Percentiles rank a stretch among this genome's conserved stretches.
Evolutionary conservation across 768 basidiomycete species (phyloP).

Genomic region (Psilocybe cubensis): DNA sequence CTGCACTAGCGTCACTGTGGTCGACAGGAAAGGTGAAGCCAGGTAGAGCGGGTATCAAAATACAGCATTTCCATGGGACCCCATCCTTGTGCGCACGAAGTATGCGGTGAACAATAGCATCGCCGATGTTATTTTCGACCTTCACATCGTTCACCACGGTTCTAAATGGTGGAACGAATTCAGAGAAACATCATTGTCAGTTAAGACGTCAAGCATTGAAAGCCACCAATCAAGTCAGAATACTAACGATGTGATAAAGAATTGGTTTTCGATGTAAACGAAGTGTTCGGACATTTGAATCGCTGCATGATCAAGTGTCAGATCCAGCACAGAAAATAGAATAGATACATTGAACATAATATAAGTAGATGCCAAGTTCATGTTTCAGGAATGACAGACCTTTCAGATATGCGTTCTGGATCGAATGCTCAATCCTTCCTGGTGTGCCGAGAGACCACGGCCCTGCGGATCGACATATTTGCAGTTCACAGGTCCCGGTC

Average conservation of each 20-base stretch:
- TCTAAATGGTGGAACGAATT: conserved; percentile 36
- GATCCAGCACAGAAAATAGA: conserved; percentile 2
- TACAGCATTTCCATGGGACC: conserved; percentile 89
- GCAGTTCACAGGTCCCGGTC: conserved; percentile 95
- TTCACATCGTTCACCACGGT: conserved; percentile 84
- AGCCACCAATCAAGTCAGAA: not conserved
- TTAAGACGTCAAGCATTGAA: not conserved
- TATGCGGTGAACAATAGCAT: conserved; percentile 90
- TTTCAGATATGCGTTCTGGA: conserved; percentile 93
- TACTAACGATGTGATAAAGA: conserved; percentile 86
- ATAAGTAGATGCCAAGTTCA: conserved; percentile 11
- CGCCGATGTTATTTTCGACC: conserved; percentile 93
- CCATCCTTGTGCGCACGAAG: conserved; percentile 82
- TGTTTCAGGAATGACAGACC: conserved; percentile 44
- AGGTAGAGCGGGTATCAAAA: conserved; percentile 89
- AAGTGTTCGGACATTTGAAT: conserved; percentile 96
- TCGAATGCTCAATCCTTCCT: conserved; percentile 84
- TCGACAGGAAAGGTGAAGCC: conserved; percentile 95
- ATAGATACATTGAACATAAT: conserved; percentile 3
- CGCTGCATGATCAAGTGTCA: conserved; percentile 45
- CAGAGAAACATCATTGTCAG: conserved; percentile 10
- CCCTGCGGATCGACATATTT: conserved; percentile 93
- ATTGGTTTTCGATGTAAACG: conserved; percentile 97
- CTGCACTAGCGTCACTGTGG: conserved; percentile 90
- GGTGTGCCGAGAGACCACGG: conserved; percentile 97